Evolutionary conservation across 495 filamentous ascomycete genomes (phyloP).

Genomic region (Neurospora sp.): DNA sequence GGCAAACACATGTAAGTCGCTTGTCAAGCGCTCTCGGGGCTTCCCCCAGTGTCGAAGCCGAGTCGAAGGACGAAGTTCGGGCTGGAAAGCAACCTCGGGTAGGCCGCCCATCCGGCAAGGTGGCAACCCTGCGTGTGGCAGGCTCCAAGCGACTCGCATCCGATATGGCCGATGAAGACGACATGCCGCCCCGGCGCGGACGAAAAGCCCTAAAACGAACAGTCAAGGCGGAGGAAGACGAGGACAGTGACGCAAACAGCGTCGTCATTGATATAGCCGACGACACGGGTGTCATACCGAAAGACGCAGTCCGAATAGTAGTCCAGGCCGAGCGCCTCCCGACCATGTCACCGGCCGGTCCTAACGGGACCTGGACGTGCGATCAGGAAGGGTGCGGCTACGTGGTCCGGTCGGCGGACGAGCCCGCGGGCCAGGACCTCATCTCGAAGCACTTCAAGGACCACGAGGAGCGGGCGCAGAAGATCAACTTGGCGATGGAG

Average conservation of each 20-base stretch:
- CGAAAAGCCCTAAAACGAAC: conserved; percentile 22
- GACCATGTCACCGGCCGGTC: conserved; percentile 36
- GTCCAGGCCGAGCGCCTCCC: conserved; percentile 35
- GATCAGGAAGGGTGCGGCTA: conserved; percentile 56
- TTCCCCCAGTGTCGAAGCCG: not conserved
- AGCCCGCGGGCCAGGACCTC: conserved; percentile 43
- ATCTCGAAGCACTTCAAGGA: conserved; percentile 55
- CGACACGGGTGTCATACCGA: conserved; percentile 5
- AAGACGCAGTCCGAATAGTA: conserved; percentile 23
- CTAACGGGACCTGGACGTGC: conserved; percentile 61
- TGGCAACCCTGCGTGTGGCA: conserved; percentile 20
- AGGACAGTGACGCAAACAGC: conserved; percentile 29
- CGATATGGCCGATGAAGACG: conserved; percentile 23
- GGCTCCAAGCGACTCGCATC: conserved; percentile 25
- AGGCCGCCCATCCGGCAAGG: conserved; percentile 23
- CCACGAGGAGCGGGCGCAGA: conserved; percentile 55
- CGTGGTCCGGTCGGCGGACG: conserved; percentile 49
- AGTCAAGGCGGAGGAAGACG: conserved; percentile 17
- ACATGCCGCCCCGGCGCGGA: conserved; percentile 1
- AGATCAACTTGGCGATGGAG: conserved; percentile 43
- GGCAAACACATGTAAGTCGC: not conserved
- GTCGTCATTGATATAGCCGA: conserved; percentile 5
- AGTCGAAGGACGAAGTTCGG: conserved; percentile 5
- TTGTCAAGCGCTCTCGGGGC: not conserved
- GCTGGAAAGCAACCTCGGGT: conserved; percentile 8